Evolutionary conservation across 495 filamentous ascomycete species (phyloP).

Genomic region (Saxophila tyrrhenica): DNA sequence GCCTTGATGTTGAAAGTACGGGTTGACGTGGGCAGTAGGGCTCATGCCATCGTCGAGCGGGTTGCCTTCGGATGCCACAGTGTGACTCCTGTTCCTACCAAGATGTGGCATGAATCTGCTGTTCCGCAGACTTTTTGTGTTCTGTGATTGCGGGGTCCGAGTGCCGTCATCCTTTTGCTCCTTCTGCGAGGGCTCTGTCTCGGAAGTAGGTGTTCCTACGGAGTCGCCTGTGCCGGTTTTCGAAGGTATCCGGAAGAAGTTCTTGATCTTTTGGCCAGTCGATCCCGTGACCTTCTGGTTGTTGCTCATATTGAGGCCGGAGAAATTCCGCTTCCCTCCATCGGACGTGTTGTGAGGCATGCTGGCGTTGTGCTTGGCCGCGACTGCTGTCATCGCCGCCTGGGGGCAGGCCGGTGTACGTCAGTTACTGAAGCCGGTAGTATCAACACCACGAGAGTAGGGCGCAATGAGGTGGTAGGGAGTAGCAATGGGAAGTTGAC

Average conservation of each 20-base stretch:
- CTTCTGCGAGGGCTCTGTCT: conserved; percentile 19
- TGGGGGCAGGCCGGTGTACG: background rate
- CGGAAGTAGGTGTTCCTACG: conserved; percentile 8
- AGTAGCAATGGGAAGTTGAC: no score
- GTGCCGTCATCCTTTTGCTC: conserved; percentile 35
- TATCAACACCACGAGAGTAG: no score
- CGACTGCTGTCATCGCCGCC: conserved; percentile 9
- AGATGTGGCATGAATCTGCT: conserved; percentile 72
- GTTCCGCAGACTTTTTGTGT: conserved; percentile 64
- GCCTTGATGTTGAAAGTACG: conserved; percentile 94
- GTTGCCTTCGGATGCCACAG: conserved; percentile 89
- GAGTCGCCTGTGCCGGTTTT: conserved; percentile 40
- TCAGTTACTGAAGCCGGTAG: background rate
- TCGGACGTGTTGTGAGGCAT: conserved; percentile 4
- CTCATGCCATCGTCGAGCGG: conserved; percentile 77
- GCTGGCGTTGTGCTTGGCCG: conserved; percentile 13
- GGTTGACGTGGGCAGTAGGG: conserved; percentile 89
- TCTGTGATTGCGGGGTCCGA: conserved; percentile 38
- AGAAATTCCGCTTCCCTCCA: conserved; percentile 13
- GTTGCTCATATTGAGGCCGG: conserved; percentile 12
- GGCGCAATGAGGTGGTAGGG: no score
- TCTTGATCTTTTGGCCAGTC: conserved; percentile 68
- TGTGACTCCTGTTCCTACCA: conserved; percentile 69
- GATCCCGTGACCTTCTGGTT: conserved; percentile 32
- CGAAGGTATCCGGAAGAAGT: conserved; percentile 94